phyloP scores from a whole-genome alignment of 306 rosid species.

The Cicer cuneatum region DNA sequence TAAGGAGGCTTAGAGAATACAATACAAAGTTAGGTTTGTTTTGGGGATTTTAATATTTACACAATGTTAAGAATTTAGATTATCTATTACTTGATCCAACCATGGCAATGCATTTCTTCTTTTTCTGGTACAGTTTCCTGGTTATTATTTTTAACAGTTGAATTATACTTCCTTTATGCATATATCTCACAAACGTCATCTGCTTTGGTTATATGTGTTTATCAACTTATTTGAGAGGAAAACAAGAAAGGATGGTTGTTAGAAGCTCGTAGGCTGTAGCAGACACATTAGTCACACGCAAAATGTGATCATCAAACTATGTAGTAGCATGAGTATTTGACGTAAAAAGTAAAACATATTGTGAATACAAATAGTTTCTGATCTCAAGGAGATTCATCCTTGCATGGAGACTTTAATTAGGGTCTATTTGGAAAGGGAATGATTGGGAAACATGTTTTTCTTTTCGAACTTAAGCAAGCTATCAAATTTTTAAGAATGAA shows the following conservation, averaged over 20 bases:
- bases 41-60: constrained; percentile 32
- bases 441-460: too few species aligned
- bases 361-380: not conserved
- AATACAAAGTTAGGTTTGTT: constrained; percentile 10
- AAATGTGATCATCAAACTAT: not conserved
- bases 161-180: not conserved
- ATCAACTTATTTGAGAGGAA: not conserved
- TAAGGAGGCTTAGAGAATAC: constrained; percentile 61
- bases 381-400: not conserved
- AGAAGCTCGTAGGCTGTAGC: not conserved
- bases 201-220: not conserved
- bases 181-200: not conserved
- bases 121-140: not conserved
- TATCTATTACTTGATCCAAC: constrained; percentile 10
- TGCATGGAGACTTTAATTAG: not conserved
- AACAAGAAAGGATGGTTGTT: not conserved
- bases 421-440: too few species aligned
- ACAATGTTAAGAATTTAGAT: constrained; percentile 27
- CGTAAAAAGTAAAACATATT: not conserved
- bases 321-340: not conserved
- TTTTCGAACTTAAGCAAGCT: too few species aligned
- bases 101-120: not conserved
- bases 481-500: too few species aligned
- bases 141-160: not conserved
- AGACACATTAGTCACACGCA: not conserved